phyloP scores from a whole-genome alignment of 441 rosid genomes.

The Hura crepitans region DNA sequence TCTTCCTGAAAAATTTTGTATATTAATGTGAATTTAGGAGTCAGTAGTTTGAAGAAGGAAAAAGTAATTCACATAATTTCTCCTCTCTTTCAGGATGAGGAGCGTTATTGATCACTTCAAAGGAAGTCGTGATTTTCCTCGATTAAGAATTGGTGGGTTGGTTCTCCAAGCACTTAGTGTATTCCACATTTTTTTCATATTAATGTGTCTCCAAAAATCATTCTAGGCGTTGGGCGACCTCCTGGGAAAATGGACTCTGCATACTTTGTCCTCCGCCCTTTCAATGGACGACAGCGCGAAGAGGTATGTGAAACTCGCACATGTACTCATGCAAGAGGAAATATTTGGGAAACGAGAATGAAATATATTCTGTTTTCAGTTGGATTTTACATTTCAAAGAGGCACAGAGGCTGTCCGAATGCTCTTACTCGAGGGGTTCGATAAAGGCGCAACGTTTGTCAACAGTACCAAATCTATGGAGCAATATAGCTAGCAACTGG shows the following conservation, averaged over 20 bases:
- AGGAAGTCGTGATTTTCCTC: constrained; percentile 89
- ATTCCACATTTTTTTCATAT: neutral
- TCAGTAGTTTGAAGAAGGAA: too few species aligned
- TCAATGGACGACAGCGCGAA: constrained; percentile 62
- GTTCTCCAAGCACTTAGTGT: neutral
- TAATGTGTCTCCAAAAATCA: constrained; percentile 6
- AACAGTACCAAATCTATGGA: constrained; percentile 59
- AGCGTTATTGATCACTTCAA: constrained; percentile 78
- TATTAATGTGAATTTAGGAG: neutral
- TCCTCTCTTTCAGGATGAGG: constrained; percentile 57
- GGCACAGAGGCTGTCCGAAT: constrained; percentile 68
- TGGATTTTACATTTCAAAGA: constrained; percentile 63
- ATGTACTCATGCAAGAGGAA: neutral
- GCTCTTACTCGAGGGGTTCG: constrained; percentile 63
- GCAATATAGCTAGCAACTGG: constrained; percentile 40
- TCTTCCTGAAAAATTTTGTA: neutral
- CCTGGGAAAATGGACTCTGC: constrained; percentile 84
- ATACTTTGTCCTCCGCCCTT: constrained; percentile 66
- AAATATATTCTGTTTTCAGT: constrained; percentile 36
- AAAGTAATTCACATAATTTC: neutral
- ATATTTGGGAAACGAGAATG: neutral
- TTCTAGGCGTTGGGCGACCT: constrained; percentile 88
- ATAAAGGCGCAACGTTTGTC: constrained; percentile 84
- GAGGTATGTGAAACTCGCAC: constrained; percentile 43
- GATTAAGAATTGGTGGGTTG: constrained; percentile 75